Percentiles rank a stretch among this genome's conserved stretches.
Conservation (phyloP, 169 alveolate genomes). For the Cyclospora cayetanensis region DNA sequence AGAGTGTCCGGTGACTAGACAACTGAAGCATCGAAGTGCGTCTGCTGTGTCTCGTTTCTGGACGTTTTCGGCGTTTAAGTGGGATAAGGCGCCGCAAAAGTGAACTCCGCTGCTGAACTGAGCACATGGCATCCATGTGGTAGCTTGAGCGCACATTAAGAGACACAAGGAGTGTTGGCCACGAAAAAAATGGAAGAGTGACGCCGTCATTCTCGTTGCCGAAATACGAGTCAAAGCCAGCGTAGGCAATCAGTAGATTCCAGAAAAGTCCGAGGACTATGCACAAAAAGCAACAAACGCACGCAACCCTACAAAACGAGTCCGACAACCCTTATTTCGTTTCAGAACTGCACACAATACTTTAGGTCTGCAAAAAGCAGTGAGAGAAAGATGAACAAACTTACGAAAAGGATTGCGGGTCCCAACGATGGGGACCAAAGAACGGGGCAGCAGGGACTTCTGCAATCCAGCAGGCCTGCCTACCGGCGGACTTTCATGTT, state of each 20-base stretch:
- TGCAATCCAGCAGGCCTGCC: background rate
- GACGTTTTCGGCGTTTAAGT: background rate
- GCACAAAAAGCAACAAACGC: background rate
- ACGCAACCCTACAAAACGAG: background rate
- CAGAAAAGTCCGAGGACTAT: conserved; percentile 52
- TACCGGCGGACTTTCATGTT: background rate
- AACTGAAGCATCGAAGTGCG: background rate
- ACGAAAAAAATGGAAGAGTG: conserved; percentile 5
- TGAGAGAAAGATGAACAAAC: background rate
- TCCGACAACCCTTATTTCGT: background rate
- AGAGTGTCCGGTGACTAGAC: conserved; percentile 57
- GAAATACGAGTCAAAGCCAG: conserved; percentile 42
- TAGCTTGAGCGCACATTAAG: conserved; percentile 26
- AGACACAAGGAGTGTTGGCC: conserved; percentile 33
- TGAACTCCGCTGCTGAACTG: conserved; percentile 31
- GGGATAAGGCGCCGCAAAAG: background rate
- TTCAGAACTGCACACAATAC: background rate
- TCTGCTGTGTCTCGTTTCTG: background rate
- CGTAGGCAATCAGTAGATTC: conserved; percentile 38
- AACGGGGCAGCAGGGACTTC: conserved; percentile 6
- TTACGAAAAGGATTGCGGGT: conserved; percentile 45
- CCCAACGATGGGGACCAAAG: conserved; percentile 30
- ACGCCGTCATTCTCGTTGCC: background rate
- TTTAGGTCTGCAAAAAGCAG: background rate
- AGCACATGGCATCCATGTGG: conserved; percentile 61